Evolutionary conservation across 2,329 filamentous ascomycete genomes (phyloP).

Genomic region (Lecanosticta acicola): DNA sequence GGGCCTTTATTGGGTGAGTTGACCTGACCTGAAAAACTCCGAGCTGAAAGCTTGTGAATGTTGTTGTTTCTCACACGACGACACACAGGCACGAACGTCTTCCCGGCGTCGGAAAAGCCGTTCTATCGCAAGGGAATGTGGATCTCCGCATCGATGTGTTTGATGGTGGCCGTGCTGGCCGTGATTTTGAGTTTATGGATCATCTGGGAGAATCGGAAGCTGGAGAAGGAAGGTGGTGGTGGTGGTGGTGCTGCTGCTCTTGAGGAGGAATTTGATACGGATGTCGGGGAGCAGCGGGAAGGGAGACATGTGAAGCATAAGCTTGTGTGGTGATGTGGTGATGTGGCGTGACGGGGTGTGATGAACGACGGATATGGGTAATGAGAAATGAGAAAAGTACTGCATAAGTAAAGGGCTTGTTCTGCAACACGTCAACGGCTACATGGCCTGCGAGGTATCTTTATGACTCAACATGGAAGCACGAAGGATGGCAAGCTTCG

Average conservation of each 20-base stretch:
- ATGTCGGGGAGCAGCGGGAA: conserved; percentile 12
- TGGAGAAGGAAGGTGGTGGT: conserved; percentile 49
- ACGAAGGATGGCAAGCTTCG: no score
- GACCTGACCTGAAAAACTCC: conserved; percentile 21
- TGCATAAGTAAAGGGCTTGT: no score
- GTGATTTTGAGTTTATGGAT: conserved; percentile 50
- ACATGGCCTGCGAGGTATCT: no score
- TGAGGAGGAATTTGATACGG: conserved; percentile 19
- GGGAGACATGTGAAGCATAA: conserved; percentile 10
- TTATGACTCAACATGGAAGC: no score
- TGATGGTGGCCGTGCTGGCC: conserved; percentile 54
- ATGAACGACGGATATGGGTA: no score
- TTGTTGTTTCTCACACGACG: no score
- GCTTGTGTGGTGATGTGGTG: conserved; percentile 7
- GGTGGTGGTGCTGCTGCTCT: no score
- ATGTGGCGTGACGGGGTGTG: no score
- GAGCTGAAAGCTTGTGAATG: no score
- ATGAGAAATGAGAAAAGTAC: no score
- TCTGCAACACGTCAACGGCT: no score
- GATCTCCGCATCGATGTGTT: conserved; percentile 57
- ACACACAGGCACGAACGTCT: conserved; percentile 54
- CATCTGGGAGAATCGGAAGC: conserved; percentile 54
- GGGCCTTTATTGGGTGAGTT: conserved; percentile 58
- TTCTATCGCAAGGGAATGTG: conserved; percentile 51
- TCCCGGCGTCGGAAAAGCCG: conserved; percentile 48